Evolutionary conservation across 1,139 yeast genomes (phyloP), one percentile per base, ranked within the genome.

Genomic region (Magnusiomyces tetraspermus): DNA sequence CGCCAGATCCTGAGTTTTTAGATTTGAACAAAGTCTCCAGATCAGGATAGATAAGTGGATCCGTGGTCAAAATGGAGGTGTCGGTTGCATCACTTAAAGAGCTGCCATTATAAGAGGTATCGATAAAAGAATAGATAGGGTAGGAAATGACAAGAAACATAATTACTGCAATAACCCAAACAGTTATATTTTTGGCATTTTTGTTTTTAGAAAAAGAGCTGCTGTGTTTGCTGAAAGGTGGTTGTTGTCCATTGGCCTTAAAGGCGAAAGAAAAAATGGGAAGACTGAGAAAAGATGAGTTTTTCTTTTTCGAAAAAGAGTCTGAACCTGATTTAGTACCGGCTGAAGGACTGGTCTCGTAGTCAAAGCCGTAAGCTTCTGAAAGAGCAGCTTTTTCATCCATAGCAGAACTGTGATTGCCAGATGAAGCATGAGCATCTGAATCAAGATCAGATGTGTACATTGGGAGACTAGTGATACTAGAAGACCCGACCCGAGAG

Each of bases 41-140:
- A 13, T 51, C 53, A 5, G 53, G 53, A 23, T 41, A 33, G 15
- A 51, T 51, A 23, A 46, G 41, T 10, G 53, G 53, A 22, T 46
- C 49, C n/a, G 43, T 22, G 15, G 43, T 37, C 13, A 46, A 36
- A 10, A 46, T 23, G 2, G 33, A 8, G 11, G 23, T 46, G n/a
- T 46, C 49, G 3, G 49, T n/a, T 2, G 15, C 6, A 15, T 43
- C 49, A 2, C 22, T 17, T 8, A 36, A 22, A 8, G 49, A 15
- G 6, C 11, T 15, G 19, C 8, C 22, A 8, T 24, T n/a, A 15
- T 42, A 46, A 23, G 42, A 36, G 30, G 33, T 8, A n/a, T 22
- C 26, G 15, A 46, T 22, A 23, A 46, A 10, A 17, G 26, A 37
- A 3, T 15, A 19, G 10, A 38, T 13, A 10, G 48, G 48, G 21